Conservation (phyloP, 805 yeast species). For the Lipomyces yamanashiensis region DNA sequence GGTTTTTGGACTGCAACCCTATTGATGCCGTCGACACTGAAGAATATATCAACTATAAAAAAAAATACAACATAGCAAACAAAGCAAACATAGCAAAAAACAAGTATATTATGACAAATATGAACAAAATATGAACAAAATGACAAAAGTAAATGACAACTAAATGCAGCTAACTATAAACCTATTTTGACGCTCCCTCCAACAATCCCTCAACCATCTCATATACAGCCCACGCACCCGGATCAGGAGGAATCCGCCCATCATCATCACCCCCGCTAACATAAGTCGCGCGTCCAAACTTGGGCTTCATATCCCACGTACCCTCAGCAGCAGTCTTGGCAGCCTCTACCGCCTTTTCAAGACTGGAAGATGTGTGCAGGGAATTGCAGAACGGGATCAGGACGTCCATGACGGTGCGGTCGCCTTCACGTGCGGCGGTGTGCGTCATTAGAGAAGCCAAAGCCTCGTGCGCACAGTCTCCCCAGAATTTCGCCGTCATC, state of each 20-base stretch:
- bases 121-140: background rate
- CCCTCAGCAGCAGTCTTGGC: constrained; percentile 81
- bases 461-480: constrained; percentile 53
- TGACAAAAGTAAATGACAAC: background rate
- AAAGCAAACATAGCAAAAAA: too few species aligned
- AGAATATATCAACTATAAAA: background rate
- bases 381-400: constrained; percentile 81
- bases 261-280: constrained; percentile 52
- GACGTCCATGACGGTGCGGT: constrained; percentile 86
- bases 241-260: constrained; percentile 69
- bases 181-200: constrained; percentile 19
- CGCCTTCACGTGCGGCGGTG: constrained; percentile 87
- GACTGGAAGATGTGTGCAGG: constrained; percentile 56
- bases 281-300: constrained; percentile 92
- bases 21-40: background rate
- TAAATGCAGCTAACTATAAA: background rate
- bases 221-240: constrained; percentile 89
- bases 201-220: constrained; percentile 56
- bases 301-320: constrained; percentile 76
- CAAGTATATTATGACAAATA: background rate
- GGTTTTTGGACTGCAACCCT: too few species aligned
- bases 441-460: constrained; percentile 76
- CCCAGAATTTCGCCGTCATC: constrained; percentile 25
- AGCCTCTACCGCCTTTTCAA: constrained; percentile 58
- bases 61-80: background rate